A percentile compares a stretch with the other conserved stretches of the same genome.
These are phyloP conservation scores for Ophiobolus disseminans DNA, from an alignment of 2,329 filamentous ascomycete genomes.

Conservation along the genomic window DNA sequence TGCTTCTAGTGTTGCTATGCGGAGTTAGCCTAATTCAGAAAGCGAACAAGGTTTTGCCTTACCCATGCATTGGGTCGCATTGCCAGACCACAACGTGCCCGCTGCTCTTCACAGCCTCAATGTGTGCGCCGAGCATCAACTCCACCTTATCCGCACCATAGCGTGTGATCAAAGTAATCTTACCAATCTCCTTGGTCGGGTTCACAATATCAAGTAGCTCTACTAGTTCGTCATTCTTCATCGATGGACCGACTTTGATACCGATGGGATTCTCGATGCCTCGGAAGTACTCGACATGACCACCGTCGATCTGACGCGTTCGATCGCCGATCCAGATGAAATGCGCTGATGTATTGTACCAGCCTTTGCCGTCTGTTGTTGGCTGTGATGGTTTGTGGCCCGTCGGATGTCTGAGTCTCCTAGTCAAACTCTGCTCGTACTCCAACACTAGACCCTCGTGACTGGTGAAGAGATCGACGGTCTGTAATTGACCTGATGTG, in stretches of 20 bases:
- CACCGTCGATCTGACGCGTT: constrained; percentile 89
- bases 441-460: constrained; percentile 94
- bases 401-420: constrained; percentile 71
- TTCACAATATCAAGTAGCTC: constrained; percentile 85
- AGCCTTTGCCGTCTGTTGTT: constrained; percentile 62
- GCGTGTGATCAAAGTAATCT: constrained; percentile 94
- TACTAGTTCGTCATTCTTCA: constrained; percentile 77
- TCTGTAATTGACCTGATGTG: constrained; percentile 82
- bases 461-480: constrained; percentile 92
- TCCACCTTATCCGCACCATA: constrained; percentile 84
- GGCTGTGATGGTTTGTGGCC: constrained; percentile 45
- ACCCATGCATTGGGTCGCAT: constrained; percentile 98
- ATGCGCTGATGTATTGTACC: constrained; percentile 94
- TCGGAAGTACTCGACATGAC: constrained; percentile 96
- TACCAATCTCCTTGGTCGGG: constrained; percentile 80
- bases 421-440: constrained; percentile 89
- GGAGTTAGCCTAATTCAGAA: constrained; percentile 10
- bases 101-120: constrained; percentile 83
- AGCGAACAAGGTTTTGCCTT: constrained; percentile 17
- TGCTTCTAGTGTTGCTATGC: constrained; percentile 65
- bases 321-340: constrained; percentile 99
- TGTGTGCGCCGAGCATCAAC: constrained; percentile 79
- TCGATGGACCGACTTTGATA: constrained; percentile 92
- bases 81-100: constrained; percentile 88
- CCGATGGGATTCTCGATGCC: constrained; percentile 96